Conservation (phyloP, 1,284 basidiomycete genomes). For the Cryptococcus sp. region DNA sequence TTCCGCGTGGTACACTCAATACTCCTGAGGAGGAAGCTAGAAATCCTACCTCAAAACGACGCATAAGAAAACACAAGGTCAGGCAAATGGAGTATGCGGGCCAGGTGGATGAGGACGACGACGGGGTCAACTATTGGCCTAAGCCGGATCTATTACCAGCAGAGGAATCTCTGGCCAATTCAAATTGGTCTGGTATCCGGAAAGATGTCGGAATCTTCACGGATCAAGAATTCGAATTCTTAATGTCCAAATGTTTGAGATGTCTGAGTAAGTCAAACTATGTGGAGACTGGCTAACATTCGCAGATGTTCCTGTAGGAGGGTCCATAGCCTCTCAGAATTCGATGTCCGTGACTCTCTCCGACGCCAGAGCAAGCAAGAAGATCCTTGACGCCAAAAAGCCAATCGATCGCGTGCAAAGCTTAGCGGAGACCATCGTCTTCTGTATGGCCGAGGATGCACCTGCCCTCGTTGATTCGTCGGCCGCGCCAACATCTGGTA, state of each 20-base stretch:
- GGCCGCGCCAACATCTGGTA: conserved; percentile 58
- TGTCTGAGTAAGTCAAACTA: conserved; percentile 71
- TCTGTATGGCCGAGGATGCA: conserved; percentile 86
- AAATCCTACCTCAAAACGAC: conserved; percentile 32
- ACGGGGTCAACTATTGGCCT: conserved; percentile 56
- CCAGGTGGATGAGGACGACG: conserved; percentile 57
- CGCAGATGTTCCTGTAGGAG: conserved; percentile 58
- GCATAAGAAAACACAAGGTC: conserved; percentile 30
- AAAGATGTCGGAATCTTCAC: conserved; percentile 87
- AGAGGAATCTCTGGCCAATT: conserved; percentile 64
- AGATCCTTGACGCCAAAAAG: conserved; percentile 73
- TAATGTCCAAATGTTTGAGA: conserved; percentile 83
- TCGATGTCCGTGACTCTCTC: conserved; percentile 53
- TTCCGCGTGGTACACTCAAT: conserved; percentile 56
- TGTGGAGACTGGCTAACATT: neutral
- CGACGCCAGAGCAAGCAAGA: conserved; percentile 62
- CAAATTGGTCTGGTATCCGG: conserved; percentile 73
- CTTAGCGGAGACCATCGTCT: conserved; percentile 84
- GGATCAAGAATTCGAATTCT: conserved; percentile 77
- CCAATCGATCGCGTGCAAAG: conserved; percentile 71
- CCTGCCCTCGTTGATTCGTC: conserved; percentile 56
- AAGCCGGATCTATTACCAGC: conserved; percentile 50
- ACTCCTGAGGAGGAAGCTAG: conserved; percentile 40
- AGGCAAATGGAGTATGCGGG: conserved; percentile 41
- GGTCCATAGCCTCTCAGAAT: conserved; percentile 39